phyloP scores from a whole-genome alignment of 805 yeast genomes.

The Lipomyces oligophaga region DNA sequence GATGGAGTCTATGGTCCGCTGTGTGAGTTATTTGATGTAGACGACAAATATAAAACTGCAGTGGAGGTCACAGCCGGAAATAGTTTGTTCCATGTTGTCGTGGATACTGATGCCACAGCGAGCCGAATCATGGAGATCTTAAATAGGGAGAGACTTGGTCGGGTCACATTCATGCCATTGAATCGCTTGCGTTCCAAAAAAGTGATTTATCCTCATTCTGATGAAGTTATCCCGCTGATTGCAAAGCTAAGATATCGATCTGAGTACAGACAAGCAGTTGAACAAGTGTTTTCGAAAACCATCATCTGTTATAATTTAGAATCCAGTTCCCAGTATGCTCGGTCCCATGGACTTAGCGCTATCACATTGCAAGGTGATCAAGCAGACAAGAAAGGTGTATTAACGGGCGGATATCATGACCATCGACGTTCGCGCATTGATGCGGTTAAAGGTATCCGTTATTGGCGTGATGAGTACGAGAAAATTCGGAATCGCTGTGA shows the following conservation, averaged over 20 bases:
- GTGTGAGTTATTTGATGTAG: slow-evolving; percentile 76
- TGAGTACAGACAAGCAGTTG: slow-evolving; percentile 59
- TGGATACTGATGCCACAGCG: slow-evolving; percentile 83
- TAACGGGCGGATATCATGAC: slow-evolving; percentile 86
- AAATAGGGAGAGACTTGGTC: slow-evolving; percentile 63
- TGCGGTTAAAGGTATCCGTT: slow-evolving; percentile 54
- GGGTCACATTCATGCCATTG: slow-evolving; percentile 88
- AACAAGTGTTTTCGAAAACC: slow-evolving; percentile 76
- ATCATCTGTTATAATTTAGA: slow-evolving; percentile 70
- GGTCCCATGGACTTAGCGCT: slow-evolving; percentile 58
- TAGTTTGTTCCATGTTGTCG: slow-evolving; percentile 80
- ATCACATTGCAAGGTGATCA: slow-evolving; percentile 91
- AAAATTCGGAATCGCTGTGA: slow-evolving; percentile 42
- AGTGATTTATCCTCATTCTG: slow-evolving; percentile 57
- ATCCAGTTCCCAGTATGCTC: slow-evolving; percentile 64
- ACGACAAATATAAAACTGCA: slow-evolving; percentile 77
- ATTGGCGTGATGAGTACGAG: slow-evolving; percentile 49
- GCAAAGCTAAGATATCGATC: slow-evolving; percentile 64
- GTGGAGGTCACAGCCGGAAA: slow-evolving; percentile 88
- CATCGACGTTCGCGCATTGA: slow-evolving; percentile 66
- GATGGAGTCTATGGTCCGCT: slow-evolving; percentile 73
- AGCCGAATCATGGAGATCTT: slow-evolving; percentile 72
- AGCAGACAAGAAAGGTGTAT: slow-evolving; percentile 75
- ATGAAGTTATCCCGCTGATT: slow-evolving; percentile 71
- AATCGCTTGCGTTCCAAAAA: slow-evolving; percentile 54